These are phyloP conservation scores for Populus tomentosa DNA, from an alignment of 441 rosid genomes.

Conservation along the genomic window DNA sequence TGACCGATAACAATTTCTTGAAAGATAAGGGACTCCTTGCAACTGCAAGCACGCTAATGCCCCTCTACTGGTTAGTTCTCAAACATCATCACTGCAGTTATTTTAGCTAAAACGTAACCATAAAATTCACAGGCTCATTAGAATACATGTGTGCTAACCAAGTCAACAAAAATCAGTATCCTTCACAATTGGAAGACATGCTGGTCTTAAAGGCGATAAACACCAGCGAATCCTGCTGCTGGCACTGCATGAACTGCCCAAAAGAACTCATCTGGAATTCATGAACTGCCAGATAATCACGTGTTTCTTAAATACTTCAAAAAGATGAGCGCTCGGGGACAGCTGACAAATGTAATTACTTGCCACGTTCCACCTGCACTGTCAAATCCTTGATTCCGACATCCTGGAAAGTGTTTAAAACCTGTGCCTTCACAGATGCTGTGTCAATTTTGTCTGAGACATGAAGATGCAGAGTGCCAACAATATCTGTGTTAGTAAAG, in stretches of 20 bases:
- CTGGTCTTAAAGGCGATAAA: neutral
- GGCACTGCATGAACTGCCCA: neutral
- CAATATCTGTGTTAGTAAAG: conserved; percentile 66
- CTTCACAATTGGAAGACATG: neutral
- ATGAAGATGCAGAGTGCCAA: conserved; percentile 75
- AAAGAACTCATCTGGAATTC: too few relatives aligned
- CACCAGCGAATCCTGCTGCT: neutral
- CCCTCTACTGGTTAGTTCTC: neutral
- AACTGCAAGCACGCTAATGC: neutral
- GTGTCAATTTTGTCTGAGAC: conserved; percentile 58
- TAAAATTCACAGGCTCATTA: neutral
- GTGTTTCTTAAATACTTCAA: neutral
- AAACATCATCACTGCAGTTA: neutral
- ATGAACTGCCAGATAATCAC: neutral
- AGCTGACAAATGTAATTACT: conserved; percentile 6
- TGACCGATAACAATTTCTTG: neutral
- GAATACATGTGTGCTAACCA: neutral
- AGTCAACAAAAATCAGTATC: neutral
- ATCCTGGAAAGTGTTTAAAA: conserved; percentile 50
- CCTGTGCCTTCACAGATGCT: conserved; percentile 46
- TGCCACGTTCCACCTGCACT: conserved; percentile 59
- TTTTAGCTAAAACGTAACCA: neutral
- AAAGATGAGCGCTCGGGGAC: neutral
- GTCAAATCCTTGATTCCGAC: conserved; percentile 87
- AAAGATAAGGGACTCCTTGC: neutral